Evolutionary conservation across 805 yeast species (phyloP), one percentile per base, ranked within the genome.

Genomic region (Lipomyces lipofer): DNA sequence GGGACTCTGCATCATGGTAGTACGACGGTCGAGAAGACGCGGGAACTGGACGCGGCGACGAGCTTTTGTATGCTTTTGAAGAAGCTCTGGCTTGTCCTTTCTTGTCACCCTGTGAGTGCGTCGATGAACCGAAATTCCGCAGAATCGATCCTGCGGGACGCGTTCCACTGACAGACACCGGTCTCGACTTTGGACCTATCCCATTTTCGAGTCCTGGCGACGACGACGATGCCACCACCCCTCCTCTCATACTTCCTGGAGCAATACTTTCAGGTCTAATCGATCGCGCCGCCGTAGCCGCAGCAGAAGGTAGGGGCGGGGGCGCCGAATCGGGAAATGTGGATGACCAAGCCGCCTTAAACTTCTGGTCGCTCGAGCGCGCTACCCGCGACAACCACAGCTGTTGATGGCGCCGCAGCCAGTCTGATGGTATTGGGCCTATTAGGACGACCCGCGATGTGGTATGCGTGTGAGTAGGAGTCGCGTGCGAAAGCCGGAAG

Each of bases 391-490:
- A 60, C 4, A 58, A 50, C 62, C 62, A 58, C 7, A 43, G 21
- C 39, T 54, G 51, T 33, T 58, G 62, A 21, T 60, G 66, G 13
- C 69, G 69, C 43, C 77, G 77, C 17, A 72, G 64, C 89, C 88
- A 86, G 10, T 77, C 66, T 22, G 69, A 67, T 0, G 91, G 92
- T 1, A 83, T 66, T 0, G 76, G 73, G 0, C 92, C 92, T 4
- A 86, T 60, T 7, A 84, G 69, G 0, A 78, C 67, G 1, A 76
- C 72, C 45, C 73, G 72, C 0, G 88, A 75, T 9, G 73, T 69
- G n/a, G 72, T 70, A 22, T 81, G 71, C 5, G 86, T 65, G 51
- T 80, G 78, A 3, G 63, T 48, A 0, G 84, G 71, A 7, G 75
- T 71, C n/a, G 79, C 75, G 66, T 82, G 83, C 13, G 75, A 68